Evolutionary conservation across 768 basidiomycete species (phyloP).

Genomic region (Mycena olivaceomarginata): DNA sequence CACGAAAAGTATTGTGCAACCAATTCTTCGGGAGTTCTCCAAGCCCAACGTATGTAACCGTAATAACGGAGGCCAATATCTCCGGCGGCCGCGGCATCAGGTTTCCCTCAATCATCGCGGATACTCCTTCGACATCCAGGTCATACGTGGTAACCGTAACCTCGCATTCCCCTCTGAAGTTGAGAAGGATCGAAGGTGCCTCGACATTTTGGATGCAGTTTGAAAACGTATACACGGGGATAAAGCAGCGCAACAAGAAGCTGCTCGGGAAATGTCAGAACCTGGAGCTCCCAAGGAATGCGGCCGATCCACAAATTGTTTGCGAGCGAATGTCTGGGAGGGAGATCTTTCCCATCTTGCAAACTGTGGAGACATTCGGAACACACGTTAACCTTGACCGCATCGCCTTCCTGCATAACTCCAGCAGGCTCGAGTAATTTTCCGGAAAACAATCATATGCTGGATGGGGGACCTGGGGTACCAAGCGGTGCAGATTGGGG

Average conservation of each 20-base stretch:
- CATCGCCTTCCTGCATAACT: no score
- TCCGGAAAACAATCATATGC: no score
- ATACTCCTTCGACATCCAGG: conserved; percentile 50
- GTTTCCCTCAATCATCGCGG: conserved; percentile 56
- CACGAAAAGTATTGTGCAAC: conserved; percentile 54
- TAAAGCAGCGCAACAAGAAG: conserved; percentile 56
- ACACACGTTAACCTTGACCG: background rate
- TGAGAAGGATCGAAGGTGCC: conserved; percentile 6
- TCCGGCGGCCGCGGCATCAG: conserved; percentile 55
- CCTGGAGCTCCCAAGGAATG: conserved; percentile 52
- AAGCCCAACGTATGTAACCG: conserved; percentile 59
- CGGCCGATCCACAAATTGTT: conserved; percentile 63
- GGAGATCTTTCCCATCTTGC: background rate
- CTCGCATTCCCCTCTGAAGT: conserved; percentile 55
- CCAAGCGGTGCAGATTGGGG: no score
- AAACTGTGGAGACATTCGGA: background rate
- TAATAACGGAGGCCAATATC: conserved; percentile 55
- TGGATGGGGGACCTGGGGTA: no score
- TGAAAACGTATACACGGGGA: conserved; percentile 57
- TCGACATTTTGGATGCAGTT: conserved; percentile 54
- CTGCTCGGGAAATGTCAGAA: conserved; percentile 60
- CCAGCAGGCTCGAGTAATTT: no score
- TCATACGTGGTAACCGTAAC: conserved; percentile 58
- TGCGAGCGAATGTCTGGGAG: background rate
- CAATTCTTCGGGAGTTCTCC: conserved; percentile 50